phyloP scores from a whole-genome alignment of 345 rosid species.

The Ceriops tagal region DNA sequence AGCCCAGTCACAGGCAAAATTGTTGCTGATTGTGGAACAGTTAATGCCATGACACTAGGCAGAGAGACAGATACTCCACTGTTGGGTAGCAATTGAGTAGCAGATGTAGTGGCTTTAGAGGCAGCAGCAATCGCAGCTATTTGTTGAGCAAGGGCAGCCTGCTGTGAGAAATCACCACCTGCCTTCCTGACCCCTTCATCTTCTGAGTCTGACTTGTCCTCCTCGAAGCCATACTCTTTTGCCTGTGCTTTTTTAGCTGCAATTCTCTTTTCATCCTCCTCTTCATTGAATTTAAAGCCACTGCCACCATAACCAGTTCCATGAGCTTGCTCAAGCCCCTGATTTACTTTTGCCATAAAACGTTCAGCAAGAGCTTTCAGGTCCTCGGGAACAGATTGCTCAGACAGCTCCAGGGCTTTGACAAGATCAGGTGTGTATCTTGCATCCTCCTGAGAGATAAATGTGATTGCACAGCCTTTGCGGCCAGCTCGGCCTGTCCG shows the following conservation, averaged over 20 bases:
- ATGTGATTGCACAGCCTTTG: slow-evolving; percentile 93
- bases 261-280: slow-evolving; percentile 89
- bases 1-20: slow-evolving; percentile 36
- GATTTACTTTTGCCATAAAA: slow-evolving; percentile 88
- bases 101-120: slow-evolving; percentile 40
- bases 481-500: slow-evolving; percentile 97
- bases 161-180: slow-evolving; percentile 75
- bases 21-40: slow-evolving; percentile 39
- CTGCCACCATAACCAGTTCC: slow-evolving; percentile 98
- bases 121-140: slow-evolving; percentile 69
- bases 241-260: slow-evolving; percentile 98
- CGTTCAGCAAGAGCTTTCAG: slow-evolving; percentile 81
- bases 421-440: slow-evolving; percentile 96
- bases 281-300: slow-evolving; percentile 96
- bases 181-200: slow-evolving; percentile 90
- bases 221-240: slow-evolving; percentile 93
- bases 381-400: slow-evolving; percentile 91
- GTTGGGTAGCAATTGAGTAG: slow-evolving; percentile 43
- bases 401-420: slow-evolving; percentile 91
- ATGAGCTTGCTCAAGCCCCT: slow-evolving; percentile 93
- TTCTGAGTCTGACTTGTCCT: slow-evolving; percentile 92
- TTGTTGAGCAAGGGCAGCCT: slow-evolving; percentile 65
- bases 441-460: slow-evolving; percentile 84
- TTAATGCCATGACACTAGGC: slow-evolving; percentile 35
- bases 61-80: slow-evolving; percentile 39